Base-by-base conservation (phyloP, 2,329 filamentous ascomycete species). In the Epichloe uncinata region DNA sequence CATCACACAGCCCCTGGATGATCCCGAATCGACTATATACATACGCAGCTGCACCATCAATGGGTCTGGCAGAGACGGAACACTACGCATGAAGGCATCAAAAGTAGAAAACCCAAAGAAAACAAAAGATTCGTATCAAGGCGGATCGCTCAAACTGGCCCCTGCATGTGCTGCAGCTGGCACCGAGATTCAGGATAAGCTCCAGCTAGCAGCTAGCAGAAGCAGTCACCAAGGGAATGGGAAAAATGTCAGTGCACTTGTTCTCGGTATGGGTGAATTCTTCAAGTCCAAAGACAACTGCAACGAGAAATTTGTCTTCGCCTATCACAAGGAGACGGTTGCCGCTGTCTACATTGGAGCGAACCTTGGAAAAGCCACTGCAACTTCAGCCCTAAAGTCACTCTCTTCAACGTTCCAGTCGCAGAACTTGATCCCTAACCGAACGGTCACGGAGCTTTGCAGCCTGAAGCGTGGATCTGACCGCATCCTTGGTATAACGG, bases 281-380 rank as follows among this genome's bases (percentile, higher is more conserved):
- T 57, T 57, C 18, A 9, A 50, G 11, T 33, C 37, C 3, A 44
- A 51, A 7, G 53, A 58, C 15, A 58, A 58, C 53, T 58, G 53
- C 42, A 50, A 56, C 41, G 53, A 56, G 45, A 55, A 36, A 3
- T 55, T 54, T 26, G 15, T 55, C 1, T 56, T 57, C 50, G 52
- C 49, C 1, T 56, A 55, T 22, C 45, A 56, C 30, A 48, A 52
- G 22, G 4, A 53, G 30, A 51, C 48, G 3, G 53, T 54, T 30
- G 51, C 53, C 2, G 47, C 47, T 35, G 40, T 55, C 40, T 54
- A 56, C 45, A 54, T 55, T 38, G 53, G 56, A 8, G 4, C 45
- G 2, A 42, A 48, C 4, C 42, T 54, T 2, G 46, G 52, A 5
- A 54, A 52, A 35, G n/a, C 42, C 20, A 54, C 48, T 13, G 40